Conservation (phyloP, 495 filamentous ascomycete species). For the Immersiella caudata region DNA sequence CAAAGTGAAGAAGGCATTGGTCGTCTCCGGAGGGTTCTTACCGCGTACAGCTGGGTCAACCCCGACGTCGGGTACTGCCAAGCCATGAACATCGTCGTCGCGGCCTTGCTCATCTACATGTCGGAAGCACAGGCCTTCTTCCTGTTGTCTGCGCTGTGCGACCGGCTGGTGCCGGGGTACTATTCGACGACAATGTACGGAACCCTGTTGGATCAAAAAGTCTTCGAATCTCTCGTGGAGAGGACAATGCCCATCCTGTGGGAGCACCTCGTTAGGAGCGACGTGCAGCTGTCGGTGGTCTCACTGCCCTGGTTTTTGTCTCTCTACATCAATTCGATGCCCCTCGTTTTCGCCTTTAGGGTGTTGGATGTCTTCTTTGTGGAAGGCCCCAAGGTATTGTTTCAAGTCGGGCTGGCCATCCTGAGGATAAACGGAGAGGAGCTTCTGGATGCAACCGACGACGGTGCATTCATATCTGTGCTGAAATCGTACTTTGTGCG, state of each 20-base stretch:
- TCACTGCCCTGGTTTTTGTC: conserved; percentile 98
- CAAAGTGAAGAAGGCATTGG: conserved; percentile 96
- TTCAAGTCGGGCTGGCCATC: conserved; percentile 94
- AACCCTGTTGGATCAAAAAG: conserved; percentile 91
- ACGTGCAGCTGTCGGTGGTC: conserved; percentile 98
- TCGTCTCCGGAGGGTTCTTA: conserved; percentile 83
- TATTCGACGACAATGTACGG: conserved; percentile 99
- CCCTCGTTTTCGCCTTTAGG: conserved; percentile 92
- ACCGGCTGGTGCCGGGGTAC: conserved; percentile 91
- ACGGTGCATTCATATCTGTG: conserved; percentile 95
- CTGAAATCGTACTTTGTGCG: conserved; percentile 92
- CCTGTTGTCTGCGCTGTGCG: conserved; percentile 87
- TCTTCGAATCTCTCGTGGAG: conserved; percentile 95
- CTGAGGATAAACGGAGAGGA: conserved; percentile 98
- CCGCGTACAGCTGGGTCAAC: conserved; percentile 96
- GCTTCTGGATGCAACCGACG: conserved; percentile 90
- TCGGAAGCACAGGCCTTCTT: conserved; percentile 96
- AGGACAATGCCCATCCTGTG: conserved; percentile 98
- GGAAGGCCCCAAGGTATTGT: conserved; percentile 95
- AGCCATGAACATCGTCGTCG: conserved; percentile 99
- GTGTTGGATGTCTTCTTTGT: conserved; percentile 98
- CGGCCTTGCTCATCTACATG: conserved; percentile 96
- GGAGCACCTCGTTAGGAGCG: conserved; percentile 93
- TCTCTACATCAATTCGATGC: conserved; percentile 99
- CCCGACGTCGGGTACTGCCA: conserved; percentile 96